Base-by-base conservation (phyloP, 2,329 filamentous ascomycete species). In the Penicillium sp. region DNA sequence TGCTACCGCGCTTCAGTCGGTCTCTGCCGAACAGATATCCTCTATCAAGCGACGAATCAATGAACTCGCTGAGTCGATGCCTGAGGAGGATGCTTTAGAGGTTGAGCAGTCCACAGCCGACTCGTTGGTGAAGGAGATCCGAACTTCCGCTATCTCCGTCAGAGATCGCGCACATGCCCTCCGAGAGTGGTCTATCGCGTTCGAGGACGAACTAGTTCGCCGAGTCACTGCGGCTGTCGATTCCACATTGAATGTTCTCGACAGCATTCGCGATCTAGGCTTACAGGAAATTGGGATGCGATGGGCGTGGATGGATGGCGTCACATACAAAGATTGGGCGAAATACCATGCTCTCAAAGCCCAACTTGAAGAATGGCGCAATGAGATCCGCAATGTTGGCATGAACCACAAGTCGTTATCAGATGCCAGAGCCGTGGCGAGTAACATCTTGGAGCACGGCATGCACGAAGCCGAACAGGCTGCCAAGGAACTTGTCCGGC, bases 241-340 rank as follows among this genome's bases (percentile, higher is more conserved):
- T 63, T 87, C 87, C 38, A 93, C 93, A 42, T 84, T 96, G 50
- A 83, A 87, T 67, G 90, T 95, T 14, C 82, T 97, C 30, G 89
- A 93, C 60, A 84, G 85, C 67, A 92, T 94, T 56, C 85, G 90
- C 39, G 88, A 92, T 64, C 80, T 96, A 34, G 90, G 91, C 6
- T 81, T 97, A 32, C 90, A 96, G 70, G 90, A 95, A 70, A 91
- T 97, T 50, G 92, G 92, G 53, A 93, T 95, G 85, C 82, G 77
- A 56, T 99, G 94, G 92, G 91, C 93, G 11, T 96, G 90, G 87
- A 94, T 91, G 76, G 91, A 97, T 54, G 91, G 91, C 30, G 84
- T 99, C 57, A 96, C 93, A 1, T 97, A 99, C 79, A 92, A 95
- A 72, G 91, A 99, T 71, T 99, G 94, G 94, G 85, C 88, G 56